These are phyloP conservation scores for Irpex lacteus DNA, from an alignment of 1,284 basidiomycete species.

Conservation along the genomic window DNA sequence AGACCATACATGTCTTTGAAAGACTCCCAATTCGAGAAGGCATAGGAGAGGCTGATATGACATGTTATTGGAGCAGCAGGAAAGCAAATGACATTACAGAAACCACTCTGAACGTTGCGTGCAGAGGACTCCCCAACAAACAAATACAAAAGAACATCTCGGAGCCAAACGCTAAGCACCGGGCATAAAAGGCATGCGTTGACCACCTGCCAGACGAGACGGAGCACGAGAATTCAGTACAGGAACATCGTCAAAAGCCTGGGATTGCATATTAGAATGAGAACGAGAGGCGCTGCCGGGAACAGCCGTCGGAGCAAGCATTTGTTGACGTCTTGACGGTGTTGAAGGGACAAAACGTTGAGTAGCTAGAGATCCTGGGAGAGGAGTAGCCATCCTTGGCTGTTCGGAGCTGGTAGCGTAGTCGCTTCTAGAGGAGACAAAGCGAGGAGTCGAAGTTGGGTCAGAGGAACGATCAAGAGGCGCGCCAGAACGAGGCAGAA, in stretches of 20 bases:
- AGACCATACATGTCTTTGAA: too few relatives aligned
- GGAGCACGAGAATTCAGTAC: neutral
- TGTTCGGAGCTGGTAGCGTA: too few relatives aligned
- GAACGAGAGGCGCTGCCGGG: neutral
- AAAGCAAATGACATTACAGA: too few relatives aligned
- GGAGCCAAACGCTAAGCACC: neutral
- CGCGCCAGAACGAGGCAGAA: neutral
- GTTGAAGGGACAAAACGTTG: slow-evolving; percentile 16
- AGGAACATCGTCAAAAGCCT: neutral
- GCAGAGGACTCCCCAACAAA: too few relatives aligned
- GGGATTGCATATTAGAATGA: too few relatives aligned
- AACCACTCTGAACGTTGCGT: too few relatives aligned
- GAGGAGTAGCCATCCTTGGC: neutral
- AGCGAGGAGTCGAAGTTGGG: neutral
- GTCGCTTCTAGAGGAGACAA: neutral
- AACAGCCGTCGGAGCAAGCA: slow-evolving; percentile 1
- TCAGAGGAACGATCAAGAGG: neutral
- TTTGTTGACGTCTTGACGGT: slow-evolving; percentile 11
- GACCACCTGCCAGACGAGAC: slow-evolving; percentile 4
- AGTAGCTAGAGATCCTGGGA: slow-evolving; percentile 10
- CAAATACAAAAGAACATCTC: neutral
- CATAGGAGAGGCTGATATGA: too few relatives aligned
- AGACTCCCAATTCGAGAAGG: too few relatives aligned
- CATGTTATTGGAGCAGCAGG: too few relatives aligned
- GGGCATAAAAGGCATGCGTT: slow-evolving; percentile 13